These are phyloP conservation scores for Alternaria sp. DNA, from an alignment of 2,329 filamentous ascomycete species.

Conservation along the genomic window DNA sequence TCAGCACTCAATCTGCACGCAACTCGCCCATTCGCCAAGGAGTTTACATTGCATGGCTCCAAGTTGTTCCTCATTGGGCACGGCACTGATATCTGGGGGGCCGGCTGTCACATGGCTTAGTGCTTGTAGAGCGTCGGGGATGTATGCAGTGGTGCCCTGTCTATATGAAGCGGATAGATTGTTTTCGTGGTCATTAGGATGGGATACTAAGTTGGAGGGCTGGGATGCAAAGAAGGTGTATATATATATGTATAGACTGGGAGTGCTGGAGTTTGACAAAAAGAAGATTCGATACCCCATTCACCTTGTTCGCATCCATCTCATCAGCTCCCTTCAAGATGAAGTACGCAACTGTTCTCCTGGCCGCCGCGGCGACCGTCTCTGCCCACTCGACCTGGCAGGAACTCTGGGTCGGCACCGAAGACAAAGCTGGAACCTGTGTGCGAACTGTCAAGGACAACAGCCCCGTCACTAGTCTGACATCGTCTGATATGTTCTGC, in stretches of 20 bases:
- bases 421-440: slow-evolving; percentile 42
- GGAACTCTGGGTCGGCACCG: slow-evolving; percentile 47
- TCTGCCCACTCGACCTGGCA: slow-evolving; percentile 52
- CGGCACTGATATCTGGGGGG: not conserved
- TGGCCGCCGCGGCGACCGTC: slow-evolving; percentile 45
- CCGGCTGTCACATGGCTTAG: not conserved
- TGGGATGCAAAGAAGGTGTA: not conserved
- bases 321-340: slow-evolving; percentile 16
- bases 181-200: not conserved
- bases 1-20: not conserved
- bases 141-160: not conserved
- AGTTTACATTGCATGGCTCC: not conserved
- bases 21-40: not conserved
- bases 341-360: slow-evolving; percentile 43
- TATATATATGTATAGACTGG: not conserved
- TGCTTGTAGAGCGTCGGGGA: not conserved
- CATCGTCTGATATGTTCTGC: slow-evolving; percentile 48
- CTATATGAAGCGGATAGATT: not conserved
- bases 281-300: not conserved
- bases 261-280: not conserved
- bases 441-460: slow-evolving; percentile 48
- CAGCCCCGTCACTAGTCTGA: slow-evolving; percentile 42
- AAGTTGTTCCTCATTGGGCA: not conserved
- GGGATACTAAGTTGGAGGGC: not conserved
- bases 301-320: not conserved